Percentiles rank a stretch among this genome's conserved stretches.
These are phyloP conservation scores for Geranomyces variabilis DNA, from an alignment of 192 early-diverging fungal species.

Conservation along the genomic window DNA sequence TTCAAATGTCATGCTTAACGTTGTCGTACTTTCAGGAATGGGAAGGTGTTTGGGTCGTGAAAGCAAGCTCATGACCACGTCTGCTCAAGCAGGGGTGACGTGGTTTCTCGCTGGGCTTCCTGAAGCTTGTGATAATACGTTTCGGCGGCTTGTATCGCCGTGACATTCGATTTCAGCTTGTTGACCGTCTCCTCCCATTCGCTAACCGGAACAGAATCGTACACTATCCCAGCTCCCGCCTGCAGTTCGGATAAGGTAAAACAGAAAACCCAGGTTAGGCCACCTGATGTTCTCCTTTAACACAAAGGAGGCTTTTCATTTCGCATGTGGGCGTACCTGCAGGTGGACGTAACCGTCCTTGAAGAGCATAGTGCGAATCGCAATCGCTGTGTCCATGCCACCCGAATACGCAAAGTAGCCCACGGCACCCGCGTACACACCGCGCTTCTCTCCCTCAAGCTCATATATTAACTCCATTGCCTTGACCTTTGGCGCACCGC, in stretches of 20 bases:
- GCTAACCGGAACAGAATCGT: slow-evolving; percentile 86
- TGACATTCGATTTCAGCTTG: slow-evolving; percentile 91
- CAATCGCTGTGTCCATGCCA: slow-evolving; percentile 96
- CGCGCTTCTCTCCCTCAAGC: slow-evolving; percentile 89
- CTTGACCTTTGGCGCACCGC: slow-evolving; percentile 97
- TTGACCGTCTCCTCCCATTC: slow-evolving; percentile 97
- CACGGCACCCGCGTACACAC: slow-evolving; percentile 73
- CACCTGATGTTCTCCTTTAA: too few relatives aligned
- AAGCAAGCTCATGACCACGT: not conserved
- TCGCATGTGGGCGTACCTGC: not conserved
- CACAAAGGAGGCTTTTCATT: too few relatives aligned
- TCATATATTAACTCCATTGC: slow-evolving; percentile 95
- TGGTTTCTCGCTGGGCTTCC: not conserved
- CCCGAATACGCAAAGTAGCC: slow-evolving; percentile 95
- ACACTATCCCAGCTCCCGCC: slow-evolving; percentile 95
- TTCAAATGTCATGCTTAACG: too few relatives aligned
- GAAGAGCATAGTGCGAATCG: slow-evolving; percentile 97
- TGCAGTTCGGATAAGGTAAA: slow-evolving; percentile 44
- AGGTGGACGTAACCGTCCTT: slow-evolving; percentile 94
- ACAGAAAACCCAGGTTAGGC: too few relatives aligned
- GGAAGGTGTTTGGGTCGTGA: too few relatives aligned
- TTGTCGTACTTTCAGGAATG: too few relatives aligned
- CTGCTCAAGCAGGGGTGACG: not conserved
- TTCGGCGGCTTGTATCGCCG: slow-evolving; percentile 85
- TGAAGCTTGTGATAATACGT: slow-evolving; percentile 40